Evolutionary conservation across 495 filamentous ascomycete genomes (phyloP).

Genomic region (Penicillium tannophilum): DNA sequence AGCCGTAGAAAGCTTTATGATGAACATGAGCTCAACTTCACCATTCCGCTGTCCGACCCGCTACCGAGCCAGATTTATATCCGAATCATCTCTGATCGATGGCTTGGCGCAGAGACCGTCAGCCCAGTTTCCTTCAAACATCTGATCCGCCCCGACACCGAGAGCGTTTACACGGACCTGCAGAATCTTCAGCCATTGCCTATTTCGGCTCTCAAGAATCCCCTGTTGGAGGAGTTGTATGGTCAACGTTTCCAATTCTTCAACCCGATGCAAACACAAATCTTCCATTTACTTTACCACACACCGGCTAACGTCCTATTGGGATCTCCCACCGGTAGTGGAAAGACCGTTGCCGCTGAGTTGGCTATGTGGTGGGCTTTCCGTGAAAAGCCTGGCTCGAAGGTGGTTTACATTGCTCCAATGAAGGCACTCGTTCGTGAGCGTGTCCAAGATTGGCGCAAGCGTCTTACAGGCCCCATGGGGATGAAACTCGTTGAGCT

Average conservation of each 20-base stretch:
- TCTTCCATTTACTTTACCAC: conserved; percentile 95
- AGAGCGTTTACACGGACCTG: conserved; percentile 94
- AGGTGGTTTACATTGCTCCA: conserved; percentile 98
- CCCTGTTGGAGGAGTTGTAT: conserved; percentile 85
- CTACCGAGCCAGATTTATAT: conserved; percentile 95
- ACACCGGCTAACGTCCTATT: conserved; percentile 88
- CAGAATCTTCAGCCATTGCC: conserved; percentile 90
- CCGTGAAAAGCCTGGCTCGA: conserved; percentile 90
- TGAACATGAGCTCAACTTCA: conserved; percentile 96
- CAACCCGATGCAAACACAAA: conserved; percentile 99
- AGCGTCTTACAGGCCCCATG: conserved; percentile 79
- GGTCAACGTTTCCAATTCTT: conserved; percentile 88
- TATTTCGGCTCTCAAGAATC: conserved; percentile 84
- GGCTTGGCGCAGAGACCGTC: conserved; percentile 97
- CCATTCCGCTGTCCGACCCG: conserved; percentile 91
- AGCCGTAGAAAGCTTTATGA: conserved; percentile 85
- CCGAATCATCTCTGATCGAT: conserved; percentile 88
- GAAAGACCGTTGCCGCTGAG: conserved; percentile 94
- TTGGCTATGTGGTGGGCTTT: conserved; percentile 99
- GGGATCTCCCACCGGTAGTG: conserved; percentile 95
- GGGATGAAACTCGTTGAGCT: conserved; percentile 92
- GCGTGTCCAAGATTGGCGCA: conserved; percentile 92
- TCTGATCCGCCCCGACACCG: conserved; percentile 94
- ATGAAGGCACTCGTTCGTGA: conserved; percentile 99
- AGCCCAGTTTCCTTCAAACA: conserved; percentile 96